Conservation (phyloP, 106 monocot genomes). For the Acorus calamus region DNA sequence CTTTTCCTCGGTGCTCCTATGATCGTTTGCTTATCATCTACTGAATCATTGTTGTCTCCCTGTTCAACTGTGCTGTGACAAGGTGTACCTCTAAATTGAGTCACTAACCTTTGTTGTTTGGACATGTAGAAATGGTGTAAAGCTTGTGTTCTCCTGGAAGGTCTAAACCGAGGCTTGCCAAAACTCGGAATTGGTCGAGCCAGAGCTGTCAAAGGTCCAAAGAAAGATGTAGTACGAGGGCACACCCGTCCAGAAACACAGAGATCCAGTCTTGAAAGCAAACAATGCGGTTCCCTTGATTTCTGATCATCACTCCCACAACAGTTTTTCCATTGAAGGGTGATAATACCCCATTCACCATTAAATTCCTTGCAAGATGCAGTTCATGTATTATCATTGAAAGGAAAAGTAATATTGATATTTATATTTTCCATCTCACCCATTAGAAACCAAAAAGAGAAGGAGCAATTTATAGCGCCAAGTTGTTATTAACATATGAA, state of each 20-base stretch:
- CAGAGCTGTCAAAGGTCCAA: slow-evolving; percentile 16
- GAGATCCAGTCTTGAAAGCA: slow-evolving; percentile 27
- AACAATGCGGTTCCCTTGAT: slow-evolving; percentile 47
- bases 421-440: no score
- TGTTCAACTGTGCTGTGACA: neutral
- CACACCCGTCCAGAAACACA: slow-evolving; percentile 3
- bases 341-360: no score
- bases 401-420: no score
- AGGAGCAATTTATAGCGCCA: no score
- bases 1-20: no score
- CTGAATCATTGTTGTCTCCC: neutral
- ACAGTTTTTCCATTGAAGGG: no score
- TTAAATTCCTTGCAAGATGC: no score
- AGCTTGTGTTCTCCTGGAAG: slow-evolving; percentile 89
- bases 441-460: no score
- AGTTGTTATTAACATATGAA: no score
- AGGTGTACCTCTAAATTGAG: neutral
- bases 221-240: slow-evolving; percentile 8
- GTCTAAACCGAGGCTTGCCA: slow-evolving; percentile 91
- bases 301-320: slow-evolving; percentile 19
- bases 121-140: slow-evolving; percentile 81
- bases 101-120: no score
- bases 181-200: slow-evolving; percentile 78
- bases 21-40: neutral
- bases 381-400: no score